Percentiles rank a stretch among this genome's conserved stretches.
Evolutionary conservation across 768 basidiomycete genomes (phyloP).

Genomic region (Pholiota molesta): DNA sequence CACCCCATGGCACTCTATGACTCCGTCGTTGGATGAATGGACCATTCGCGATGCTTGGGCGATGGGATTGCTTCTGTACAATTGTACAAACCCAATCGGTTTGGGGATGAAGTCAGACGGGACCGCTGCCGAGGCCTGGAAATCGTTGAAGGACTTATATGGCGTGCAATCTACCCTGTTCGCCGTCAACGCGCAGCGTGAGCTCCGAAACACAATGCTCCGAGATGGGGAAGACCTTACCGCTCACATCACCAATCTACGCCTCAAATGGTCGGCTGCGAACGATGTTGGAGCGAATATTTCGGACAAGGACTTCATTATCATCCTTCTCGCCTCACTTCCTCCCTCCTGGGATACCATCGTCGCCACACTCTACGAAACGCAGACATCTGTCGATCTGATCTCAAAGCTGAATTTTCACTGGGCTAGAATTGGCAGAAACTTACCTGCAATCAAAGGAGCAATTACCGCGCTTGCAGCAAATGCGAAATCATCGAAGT

Average conservation of each 20-base stretch:
- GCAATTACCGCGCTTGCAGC: background rate
- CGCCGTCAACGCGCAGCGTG: constrained; percentile 3
- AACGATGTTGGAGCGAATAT: constrained; percentile 22
- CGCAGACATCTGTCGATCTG: background rate
- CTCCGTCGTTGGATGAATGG: constrained; percentile 8
- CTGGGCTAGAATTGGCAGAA: background rate
- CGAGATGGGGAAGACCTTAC: constrained; percentile 16
- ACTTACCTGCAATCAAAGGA: background rate
- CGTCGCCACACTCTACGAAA: background rate
- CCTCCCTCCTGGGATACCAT: constrained; percentile 21
- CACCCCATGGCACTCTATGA: constrained; percentile 8
- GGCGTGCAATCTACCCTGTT: constrained; percentile 14
- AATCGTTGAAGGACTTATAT: constrained; percentile 15
- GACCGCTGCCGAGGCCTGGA: constrained; percentile 19
- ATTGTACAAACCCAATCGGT: constrained; percentile 14
- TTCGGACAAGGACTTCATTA: constrained; percentile 14
- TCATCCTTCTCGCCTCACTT: constrained; percentile 5
- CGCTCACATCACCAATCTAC: constrained; percentile 17
- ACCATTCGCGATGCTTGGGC: constrained; percentile 10
- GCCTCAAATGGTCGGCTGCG: constrained; percentile 17
- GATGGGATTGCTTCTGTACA: constrained; percentile 1
- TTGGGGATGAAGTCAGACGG: constrained; percentile 15
- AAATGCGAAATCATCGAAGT: background rate
- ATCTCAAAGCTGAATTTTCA: constrained; percentile 5
- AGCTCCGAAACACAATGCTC: constrained; percentile 9